Base-by-base conservation (phyloP, 345 rosid species). In the Turritis glabra region DNA sequence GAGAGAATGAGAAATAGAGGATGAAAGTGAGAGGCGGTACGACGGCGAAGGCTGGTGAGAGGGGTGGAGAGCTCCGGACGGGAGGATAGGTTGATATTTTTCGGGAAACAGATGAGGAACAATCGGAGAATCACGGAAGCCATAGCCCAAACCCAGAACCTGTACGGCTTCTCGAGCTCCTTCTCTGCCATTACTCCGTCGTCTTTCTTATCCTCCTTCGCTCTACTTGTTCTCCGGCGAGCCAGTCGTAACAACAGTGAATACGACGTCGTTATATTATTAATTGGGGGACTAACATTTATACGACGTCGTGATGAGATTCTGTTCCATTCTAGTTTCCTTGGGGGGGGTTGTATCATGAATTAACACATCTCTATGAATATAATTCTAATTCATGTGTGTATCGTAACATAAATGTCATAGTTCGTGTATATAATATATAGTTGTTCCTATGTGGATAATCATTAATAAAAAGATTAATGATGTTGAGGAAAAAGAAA, bases 61-160 rank as follows among this genome's bases (percentile, higher is more conserved):
- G 59, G 59, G 5, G 59, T 54, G 37, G 59, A 54, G 59, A 54
- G 0, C 59, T 54, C 59, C 7, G 59, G 59, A 27, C 59, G 59
- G 13, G 37, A 54, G 0, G 59, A 27, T 7, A 54, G 13, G 5
- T 54, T 54, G 37, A 27, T 7, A 10, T 27, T 27, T 15, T n/a
- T 21, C 11, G 37, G 37, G 12, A 8, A 54, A 3, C n/a, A 9
- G 37, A 54, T 54, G 6, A 54, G 0, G 59, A 8, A 26, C 0
- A 54, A 15, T 8, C 37, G 37, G 59, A 53, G 15, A 29, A 53
- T 15, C 35, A 3, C 4, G 11, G 58, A 54, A 15, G 19, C 18
- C 17, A 26, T 5, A 25, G 33, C 9, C 58, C 33, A 53, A 53
- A 53, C 26, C 58, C 58, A 53, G 33, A 53, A 53, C 18, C 18